Conservation (phyloP, 768 basidiomycete species). For the Russula earlei region DNA sequence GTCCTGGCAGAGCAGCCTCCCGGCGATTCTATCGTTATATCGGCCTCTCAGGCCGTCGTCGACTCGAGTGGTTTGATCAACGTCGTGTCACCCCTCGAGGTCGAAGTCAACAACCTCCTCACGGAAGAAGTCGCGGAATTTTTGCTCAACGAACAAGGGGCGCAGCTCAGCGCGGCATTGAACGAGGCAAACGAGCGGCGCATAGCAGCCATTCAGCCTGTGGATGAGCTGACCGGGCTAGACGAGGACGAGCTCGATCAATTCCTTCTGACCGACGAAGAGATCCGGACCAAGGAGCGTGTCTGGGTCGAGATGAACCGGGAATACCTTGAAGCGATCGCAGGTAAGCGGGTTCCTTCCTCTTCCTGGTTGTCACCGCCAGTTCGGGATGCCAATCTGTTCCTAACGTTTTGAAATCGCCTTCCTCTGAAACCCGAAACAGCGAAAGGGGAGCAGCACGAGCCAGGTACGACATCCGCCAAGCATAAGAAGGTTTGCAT, state of each 20-base stretch:
- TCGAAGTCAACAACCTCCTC: conserved; percentile 51
- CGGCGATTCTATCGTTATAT: neutral
- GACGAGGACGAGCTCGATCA: conserved; percentile 85
- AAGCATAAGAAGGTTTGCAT: conserved; percentile 71
- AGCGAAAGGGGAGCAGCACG: conserved; percentile 60
- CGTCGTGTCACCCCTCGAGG: conserved; percentile 38
- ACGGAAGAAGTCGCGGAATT: conserved; percentile 62
- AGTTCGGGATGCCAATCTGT: conserved; percentile 11
- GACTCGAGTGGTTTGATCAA: conserved; percentile 7
- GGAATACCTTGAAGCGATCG: conserved; percentile 83
- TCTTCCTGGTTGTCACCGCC: neutral
- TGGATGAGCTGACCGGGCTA: conserved; percentile 62
- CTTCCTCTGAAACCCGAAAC: too few relatives aligned
- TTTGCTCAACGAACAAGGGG: conserved; percentile 51
- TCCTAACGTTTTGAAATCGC: neutral
- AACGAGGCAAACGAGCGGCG: conserved; percentile 59
- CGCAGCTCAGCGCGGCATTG: conserved; percentile 50
- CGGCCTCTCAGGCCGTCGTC: conserved; percentile 6
- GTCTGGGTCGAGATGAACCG: conserved; percentile 92
- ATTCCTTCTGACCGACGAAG: conserved; percentile 69
- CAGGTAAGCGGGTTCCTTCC: conserved; percentile 53
- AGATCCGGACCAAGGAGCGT: conserved; percentile 78
- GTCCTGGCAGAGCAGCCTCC: conserved; percentile 6
- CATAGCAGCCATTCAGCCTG: conserved; percentile 37
- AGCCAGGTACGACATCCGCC: conserved; percentile 27